Evolutionary conservation across 768 basidiomycete genomes (phyloP).

Genomic region (Trametes villosa): DNA sequence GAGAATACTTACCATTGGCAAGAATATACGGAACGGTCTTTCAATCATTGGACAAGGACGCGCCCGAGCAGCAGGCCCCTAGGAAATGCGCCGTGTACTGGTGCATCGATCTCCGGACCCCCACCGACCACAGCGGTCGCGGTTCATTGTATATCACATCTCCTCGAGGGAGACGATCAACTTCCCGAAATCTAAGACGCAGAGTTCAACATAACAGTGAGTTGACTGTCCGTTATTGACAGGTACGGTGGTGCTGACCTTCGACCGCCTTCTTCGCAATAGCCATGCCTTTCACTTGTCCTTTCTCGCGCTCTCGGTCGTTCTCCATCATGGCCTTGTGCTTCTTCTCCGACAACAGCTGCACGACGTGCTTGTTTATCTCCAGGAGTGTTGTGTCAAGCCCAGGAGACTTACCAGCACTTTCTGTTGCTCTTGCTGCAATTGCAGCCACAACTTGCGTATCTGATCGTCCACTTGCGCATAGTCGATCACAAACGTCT

Average conservation of each 20-base stretch:
- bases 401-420: slow-evolving; percentile 16
- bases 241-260: slow-evolving; percentile 18
- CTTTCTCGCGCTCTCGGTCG: slow-evolving; percentile 30
- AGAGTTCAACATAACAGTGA: neutral
- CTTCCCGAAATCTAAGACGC: slow-evolving; percentile 9
- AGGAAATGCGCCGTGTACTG: no score
- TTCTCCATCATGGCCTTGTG: slow-evolving; percentile 14
- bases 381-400: no score
- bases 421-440: slow-evolving; percentile 26
- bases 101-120: no score
- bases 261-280: slow-evolving; percentile 32
- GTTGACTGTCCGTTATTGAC: neutral
- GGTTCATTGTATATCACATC: neutral
- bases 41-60: no score
- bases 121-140: no score
- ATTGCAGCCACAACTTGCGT: slow-evolving; percentile 29
- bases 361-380: neutral
- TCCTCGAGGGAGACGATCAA: slow-evolving; percentile 8
- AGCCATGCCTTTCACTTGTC: slow-evolving; percentile 33
- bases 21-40: no score
- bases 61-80: no score
- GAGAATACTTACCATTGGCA: no score
- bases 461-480: slow-evolving; percentile 34
- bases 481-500: slow-evolving; percentile 33
- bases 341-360: slow-evolving; percentile 25